Base-by-base conservation (phyloP, 2,329 filamentous ascomycete species). In the Ascochyta viciae-villosae region DNA sequence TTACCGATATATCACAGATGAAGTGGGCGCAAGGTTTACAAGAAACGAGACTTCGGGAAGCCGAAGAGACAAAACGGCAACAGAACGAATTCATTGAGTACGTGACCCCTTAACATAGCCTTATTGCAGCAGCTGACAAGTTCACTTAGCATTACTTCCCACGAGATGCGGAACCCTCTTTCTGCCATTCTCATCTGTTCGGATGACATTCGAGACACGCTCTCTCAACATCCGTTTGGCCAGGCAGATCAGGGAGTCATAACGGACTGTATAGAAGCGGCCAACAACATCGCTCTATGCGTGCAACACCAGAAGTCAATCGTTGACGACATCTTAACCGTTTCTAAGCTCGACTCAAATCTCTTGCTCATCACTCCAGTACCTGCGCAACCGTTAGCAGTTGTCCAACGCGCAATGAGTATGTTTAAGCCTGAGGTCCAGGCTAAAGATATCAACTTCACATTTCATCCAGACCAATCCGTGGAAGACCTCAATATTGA, bases 261-360 rank as follows among this genome's bases (percentile, higher is more conserved):
- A 4, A 39, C 57, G 19, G 64, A 67, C 15, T 73, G 68, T 27
- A 61, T 73, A 22, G 72, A 74, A 43, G 68, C 72, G 15, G 66
- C 67, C 8, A 67, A 74, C 33, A 74, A 72, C 12, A 74, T 87
- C 63, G 83, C 63, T 9, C 58, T 73, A 10, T 75, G 73, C 47
- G 66, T 67, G 2, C 66, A 72, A 43, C 73, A 76, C 48, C 71
- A 74, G 43, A 74, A 74, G 51, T 61, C 66, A 0, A 73, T 75
- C 22, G 68, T 73, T 6, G 72, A 75, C 37, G 71, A 75, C 43
- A 70, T 73, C 16, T 62, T 75, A 3, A 75, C 70, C 1, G 63
- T 75, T 10, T 72, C 71, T 4, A 72, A 72, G 37, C 56, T 71
- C 6, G 69, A 74, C 38, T 73, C 67, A 0, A 70, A 73, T 7